phyloP scores from a whole-genome alignment of 768 basidiomycete genomes.

The Collybiopsis luxurians region DNA sequence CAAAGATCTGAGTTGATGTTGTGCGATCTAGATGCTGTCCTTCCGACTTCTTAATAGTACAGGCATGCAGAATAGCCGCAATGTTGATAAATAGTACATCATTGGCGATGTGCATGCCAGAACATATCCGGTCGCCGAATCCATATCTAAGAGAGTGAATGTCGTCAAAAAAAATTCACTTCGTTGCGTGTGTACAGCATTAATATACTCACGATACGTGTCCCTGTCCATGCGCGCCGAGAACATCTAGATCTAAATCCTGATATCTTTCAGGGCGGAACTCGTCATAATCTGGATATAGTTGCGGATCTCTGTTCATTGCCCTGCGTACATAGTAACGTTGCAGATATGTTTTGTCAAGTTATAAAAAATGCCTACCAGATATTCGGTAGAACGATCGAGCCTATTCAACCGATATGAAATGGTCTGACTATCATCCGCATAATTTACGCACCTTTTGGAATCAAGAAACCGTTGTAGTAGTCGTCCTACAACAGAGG shows the following conservation, averaged over 20 bases:
- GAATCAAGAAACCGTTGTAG: slow-evolving; percentile 19
- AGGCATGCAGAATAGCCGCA: slow-evolving; percentile 28
- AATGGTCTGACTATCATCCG: slow-evolving; percentile 12
- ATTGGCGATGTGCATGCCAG: slow-evolving; percentile 30
- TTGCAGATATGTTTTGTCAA: too few species aligned
- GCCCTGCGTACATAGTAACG: slow-evolving; percentile 5
- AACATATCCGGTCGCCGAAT: slow-evolving; percentile 19
- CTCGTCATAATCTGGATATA: slow-evolving; percentile 17
- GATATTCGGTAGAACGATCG: slow-evolving; percentile 15
- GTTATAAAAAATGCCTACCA: slow-evolving; percentile 3
- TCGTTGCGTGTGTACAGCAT: not conserved
- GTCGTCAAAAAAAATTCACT: not conserved
- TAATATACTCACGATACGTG: slow-evolving; percentile 21
- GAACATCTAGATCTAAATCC: slow-evolving; percentile 12
- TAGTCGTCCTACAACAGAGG: slow-evolving; percentile 17
- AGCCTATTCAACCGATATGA: slow-evolving; percentile 19
- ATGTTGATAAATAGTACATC: slow-evolving; percentile 30
- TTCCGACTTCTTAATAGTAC: slow-evolving; percentile 1
- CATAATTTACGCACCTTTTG: slow-evolving; percentile 9
- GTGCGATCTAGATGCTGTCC: not conserved
- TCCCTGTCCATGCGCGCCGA: slow-evolving; percentile 21
- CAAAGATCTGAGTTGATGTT: not conserved
- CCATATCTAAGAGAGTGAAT: not conserved
- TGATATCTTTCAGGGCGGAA: slow-evolving; percentile 19
- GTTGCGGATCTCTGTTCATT: slow-evolving; percentile 20